Conservation (phyloP, 768 basidiomycete species). For the Daedaleopsis nitida region DNA sequence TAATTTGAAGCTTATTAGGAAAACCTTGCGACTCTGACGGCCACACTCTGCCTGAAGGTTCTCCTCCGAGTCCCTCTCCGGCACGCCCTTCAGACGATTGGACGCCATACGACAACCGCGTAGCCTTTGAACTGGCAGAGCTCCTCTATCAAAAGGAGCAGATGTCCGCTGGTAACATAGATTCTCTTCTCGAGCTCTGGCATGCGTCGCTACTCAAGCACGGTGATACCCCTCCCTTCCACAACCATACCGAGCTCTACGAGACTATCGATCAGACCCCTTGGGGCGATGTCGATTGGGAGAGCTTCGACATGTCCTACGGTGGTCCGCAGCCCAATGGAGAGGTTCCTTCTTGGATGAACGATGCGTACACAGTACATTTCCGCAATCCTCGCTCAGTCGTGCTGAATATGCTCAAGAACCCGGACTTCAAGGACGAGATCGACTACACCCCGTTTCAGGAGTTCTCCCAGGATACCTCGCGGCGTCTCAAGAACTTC, state of each 20-base stretch:
- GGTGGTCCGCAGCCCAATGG: constrained; percentile 12
- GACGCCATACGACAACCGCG: constrained; percentile 14
- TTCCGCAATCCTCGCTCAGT: constrained; percentile 20
- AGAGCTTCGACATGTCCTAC: constrained; percentile 35
- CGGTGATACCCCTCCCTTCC: constrained; percentile 25
- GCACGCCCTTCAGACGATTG: constrained; percentile 7
- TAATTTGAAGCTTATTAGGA: no score
- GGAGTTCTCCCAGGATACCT: constrained; percentile 10
- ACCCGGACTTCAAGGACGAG: constrained; percentile 24
- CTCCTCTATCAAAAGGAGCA: constrained; percentile 12
- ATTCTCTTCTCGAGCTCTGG: constrained; percentile 28
- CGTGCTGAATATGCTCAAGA: constrained; percentile 25
- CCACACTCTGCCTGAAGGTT: neutral
- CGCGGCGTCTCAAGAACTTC: constrained; percentile 23
- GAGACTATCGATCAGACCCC: constrained; percentile 36
- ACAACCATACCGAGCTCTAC: constrained; percentile 33
- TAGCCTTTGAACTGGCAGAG: constrained; percentile 23
- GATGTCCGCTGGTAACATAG: constrained; percentile 17
- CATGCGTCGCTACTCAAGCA: constrained; percentile 10
- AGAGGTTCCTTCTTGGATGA: constrained; percentile 29
- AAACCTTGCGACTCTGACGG: constrained; percentile 4
- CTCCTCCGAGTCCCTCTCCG: constrained; percentile 5
- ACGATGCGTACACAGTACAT: constrained; percentile 25
- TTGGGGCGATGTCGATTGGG: constrained; percentile 40
- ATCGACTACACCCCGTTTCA: constrained; percentile 26